These are phyloP conservation scores for Syncephalastrum racemosum DNA, from an alignment of 371 early-diverging fungal species.

Conservation along the genomic window DNA sequence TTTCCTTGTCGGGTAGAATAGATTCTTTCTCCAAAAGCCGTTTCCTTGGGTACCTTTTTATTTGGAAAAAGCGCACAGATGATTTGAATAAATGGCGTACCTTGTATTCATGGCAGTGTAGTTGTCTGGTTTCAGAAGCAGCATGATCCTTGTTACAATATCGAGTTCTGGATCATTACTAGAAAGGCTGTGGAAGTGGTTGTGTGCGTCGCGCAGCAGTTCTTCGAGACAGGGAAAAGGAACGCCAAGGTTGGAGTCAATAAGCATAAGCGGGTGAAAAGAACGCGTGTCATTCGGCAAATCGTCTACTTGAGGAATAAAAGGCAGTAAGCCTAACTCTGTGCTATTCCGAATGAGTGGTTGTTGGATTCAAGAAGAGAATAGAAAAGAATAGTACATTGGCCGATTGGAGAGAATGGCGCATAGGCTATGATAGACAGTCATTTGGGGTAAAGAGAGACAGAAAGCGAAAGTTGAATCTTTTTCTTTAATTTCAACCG, in stretches of 20 bases:
- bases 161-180: constrained; percentile 6
- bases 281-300: constrained; percentile 21
- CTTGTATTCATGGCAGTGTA: constrained; percentile 57
- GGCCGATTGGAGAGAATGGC: too few relatives aligned
- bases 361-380: too few relatives aligned
- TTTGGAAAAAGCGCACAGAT: background rate
- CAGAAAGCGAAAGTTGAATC: too few relatives aligned
- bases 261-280: constrained; percentile 31
- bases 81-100: constrained; percentile 19
- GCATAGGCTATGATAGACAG: too few relatives aligned
- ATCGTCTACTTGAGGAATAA: constrained; percentile 18
- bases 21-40: constrained; percentile 27
- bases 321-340: constrained; percentile 31
- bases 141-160: constrained; percentile 35
- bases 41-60: constrained; percentile 31
- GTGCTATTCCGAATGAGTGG: too few relatives aligned
- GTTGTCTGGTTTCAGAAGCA: constrained; percentile 56
- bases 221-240: constrained; percentile 8
- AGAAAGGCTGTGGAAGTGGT: constrained; percentile 11
- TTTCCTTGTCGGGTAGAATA: constrained; percentile 32
- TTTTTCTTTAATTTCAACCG: too few relatives aligned
- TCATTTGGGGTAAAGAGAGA: too few relatives aligned
- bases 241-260: constrained; percentile 41
- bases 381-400: too few relatives aligned
- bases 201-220: constrained; percentile 29